Evolutionary conservation across 352 stramenopile genomes (phyloP).

Genomic region (Phytophthora parvispora): DNA sequence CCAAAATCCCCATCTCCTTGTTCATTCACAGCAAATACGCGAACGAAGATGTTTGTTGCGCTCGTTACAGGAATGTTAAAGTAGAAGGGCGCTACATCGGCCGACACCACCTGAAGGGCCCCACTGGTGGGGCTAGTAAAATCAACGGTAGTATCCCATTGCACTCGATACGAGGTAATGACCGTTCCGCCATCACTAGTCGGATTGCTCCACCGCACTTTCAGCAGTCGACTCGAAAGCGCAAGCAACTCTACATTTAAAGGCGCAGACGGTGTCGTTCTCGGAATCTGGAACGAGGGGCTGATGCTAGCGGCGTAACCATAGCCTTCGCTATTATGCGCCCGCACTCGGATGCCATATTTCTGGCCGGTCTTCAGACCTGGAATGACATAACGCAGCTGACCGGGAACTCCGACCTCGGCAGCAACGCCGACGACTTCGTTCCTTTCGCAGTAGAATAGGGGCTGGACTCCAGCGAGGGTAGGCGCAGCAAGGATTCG

Average conservation of each 20-base stretch:
- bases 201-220: slow-evolving; percentile 83
- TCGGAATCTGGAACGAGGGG: slow-evolving; percentile 65
- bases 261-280: slow-evolving; percentile 51
- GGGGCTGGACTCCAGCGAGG: slow-evolving; percentile 70
- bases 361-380: slow-evolving; percentile 64
- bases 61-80: slow-evolving; percentile 91
- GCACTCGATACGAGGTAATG: slow-evolving; percentile 91
- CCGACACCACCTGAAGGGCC: slow-evolving; percentile 32
- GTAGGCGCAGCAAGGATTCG: slow-evolving; percentile 80
- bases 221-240: slow-evolving; percentile 75
- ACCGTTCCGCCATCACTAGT: slow-evolving; percentile 69
- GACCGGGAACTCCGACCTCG: slow-evolving; percentile 41
- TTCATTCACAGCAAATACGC: slow-evolving; percentile 94
- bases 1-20: slow-evolving; percentile 73
- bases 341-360: slow-evolving; percentile 73
- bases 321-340: slow-evolving; percentile 72
- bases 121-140: background rate
- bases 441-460: slow-evolving; percentile 80
- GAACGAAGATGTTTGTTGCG: slow-evolving; percentile 85
- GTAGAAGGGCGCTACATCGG: slow-evolving; percentile 77
- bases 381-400: slow-evolving; percentile 48
- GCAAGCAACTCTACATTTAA: slow-evolving; percentile 57
- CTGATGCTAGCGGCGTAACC: slow-evolving; percentile 57
- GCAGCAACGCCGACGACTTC: slow-evolving; percentile 35
- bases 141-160: slow-evolving; percentile 89